Conservation (phyloP, 345 rosid species). For the Pugionium cornutum region DNA sequence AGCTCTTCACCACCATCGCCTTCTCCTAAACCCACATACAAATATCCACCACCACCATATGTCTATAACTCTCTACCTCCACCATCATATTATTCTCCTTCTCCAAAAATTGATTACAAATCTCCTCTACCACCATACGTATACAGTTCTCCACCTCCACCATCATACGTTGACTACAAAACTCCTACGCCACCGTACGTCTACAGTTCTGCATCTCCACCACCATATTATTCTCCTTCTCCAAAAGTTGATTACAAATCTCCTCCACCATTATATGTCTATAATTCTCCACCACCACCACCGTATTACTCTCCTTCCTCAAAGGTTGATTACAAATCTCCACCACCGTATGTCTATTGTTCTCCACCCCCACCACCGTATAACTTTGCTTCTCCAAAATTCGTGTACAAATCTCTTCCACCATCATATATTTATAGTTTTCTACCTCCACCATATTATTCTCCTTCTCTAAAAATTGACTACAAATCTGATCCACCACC, state of each 20-base stretch:
- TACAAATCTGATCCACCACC: slow-evolving; percentile 12
- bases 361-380: not conserved
- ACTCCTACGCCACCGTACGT: slow-evolving; percentile 6
- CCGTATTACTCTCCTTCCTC: not conserved
- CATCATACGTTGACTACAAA: not conserved
- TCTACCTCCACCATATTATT: not conserved
- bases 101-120: too few relatives aligned
- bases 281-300: too few relatives aligned
- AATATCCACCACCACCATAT: too few relatives aligned
- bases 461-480: not conserved
- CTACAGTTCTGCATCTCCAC: slow-evolving; percentile 1
- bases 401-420: not conserved
- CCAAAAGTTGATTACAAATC: too few relatives aligned
- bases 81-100: too few relatives aligned
- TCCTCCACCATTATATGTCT: too few relatives aligned
- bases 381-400: not conserved
- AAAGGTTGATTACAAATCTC: not conserved
- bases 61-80: too few relatives aligned
- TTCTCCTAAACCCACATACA: too few relatives aligned
- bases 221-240: not conserved
- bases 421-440: not conserved
- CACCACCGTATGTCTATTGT: not conserved
- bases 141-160: not conserved
- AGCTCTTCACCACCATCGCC: not conserved
- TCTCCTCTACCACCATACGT: too few relatives aligned